These are phyloP conservation scores for Breynia disticha DNA, from an alignment of 441 rosid genomes.

Conservation along the genomic window DNA sequence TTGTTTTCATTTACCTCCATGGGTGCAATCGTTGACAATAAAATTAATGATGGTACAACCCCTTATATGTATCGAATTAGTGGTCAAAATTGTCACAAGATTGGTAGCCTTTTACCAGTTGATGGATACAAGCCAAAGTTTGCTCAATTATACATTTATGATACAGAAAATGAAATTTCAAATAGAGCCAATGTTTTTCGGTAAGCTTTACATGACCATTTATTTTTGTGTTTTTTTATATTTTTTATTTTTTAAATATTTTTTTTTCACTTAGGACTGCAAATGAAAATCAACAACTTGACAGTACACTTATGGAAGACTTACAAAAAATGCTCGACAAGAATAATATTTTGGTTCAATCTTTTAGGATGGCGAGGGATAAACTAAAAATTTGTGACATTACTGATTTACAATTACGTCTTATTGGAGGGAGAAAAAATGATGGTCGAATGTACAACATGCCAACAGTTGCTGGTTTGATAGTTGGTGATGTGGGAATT, in stretches of 20 bases:
- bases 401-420: neutral
- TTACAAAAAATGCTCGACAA: neutral
- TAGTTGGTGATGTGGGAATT: neutral
- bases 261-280: too few species aligned
- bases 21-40: conserved; percentile 1
- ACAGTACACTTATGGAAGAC: neutral
- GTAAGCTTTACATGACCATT: too few species aligned
- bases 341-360: neutral
- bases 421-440: neutral
- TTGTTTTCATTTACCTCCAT: conserved; percentile 14
- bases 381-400: neutral
- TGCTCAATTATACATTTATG: conserved; percentile 14
- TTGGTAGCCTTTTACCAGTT: conserved; percentile 9
- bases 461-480: neutral
- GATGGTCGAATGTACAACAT: neutral
- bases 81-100: conserved; percentile 12
- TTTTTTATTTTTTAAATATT: too few species aligned
- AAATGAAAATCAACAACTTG: too few species aligned
- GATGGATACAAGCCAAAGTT: conserved; percentile 4
- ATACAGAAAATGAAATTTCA: neutral
- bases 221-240: too few species aligned
- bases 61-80: conserved; percentile 6
- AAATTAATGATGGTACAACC: too few species aligned
- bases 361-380: too few species aligned
- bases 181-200: neutral